Base-by-base conservation (phyloP, 805 yeast species). In the Cyberlindnera suaveolens region DNA sequence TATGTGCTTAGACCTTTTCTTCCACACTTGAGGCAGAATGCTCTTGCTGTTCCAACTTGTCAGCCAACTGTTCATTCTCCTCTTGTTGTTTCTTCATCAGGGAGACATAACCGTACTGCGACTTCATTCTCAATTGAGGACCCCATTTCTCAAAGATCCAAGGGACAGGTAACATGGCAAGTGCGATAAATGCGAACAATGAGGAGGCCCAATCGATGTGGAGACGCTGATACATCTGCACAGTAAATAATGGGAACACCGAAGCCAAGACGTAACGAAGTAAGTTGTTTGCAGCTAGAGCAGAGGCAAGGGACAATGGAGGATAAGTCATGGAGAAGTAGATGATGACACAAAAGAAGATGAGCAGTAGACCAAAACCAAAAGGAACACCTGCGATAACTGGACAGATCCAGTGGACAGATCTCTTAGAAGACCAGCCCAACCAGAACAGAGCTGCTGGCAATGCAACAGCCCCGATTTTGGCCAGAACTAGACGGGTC, bases 241-340 rank as follows among this genome's bases (percentile, higher is more conserved):
- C 75, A 1, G 89, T 85, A 65, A 89, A 88, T 46, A 89, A 69
- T 43, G 96, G 96, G 71, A 89, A 82, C 17, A 80, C 85, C 6
- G 87, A 79, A 9, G 95, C 87, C 48, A 84, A 60, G 29, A 82
- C 52, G 58, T 86, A 87, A 65, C 96, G 76, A 44, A 82, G 63
- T 56, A 89, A 68, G 60, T 85, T 86, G 65, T 88, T 89, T 13
- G 96, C 96, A 31, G 96, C 96, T 48, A 87, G 63, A 3, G 95
- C 91, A n/a, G 91, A 81, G 0, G 96, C 96, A 18, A 87, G 83
- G 30, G 75, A 73, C 30, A 79, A 63, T 38, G 91, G 88, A 23
- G 93, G 91, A 61, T 79, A 85, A 5, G 84, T 62, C 71, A 79
- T 71, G 31, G 85, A 68, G 62, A 85, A 82, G 60, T 85, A 85